These are phyloP conservation scores for Gastrolobium bilobum DNA, from an alignment of 306 rosid genomes.

Conservation along the genomic window DNA sequence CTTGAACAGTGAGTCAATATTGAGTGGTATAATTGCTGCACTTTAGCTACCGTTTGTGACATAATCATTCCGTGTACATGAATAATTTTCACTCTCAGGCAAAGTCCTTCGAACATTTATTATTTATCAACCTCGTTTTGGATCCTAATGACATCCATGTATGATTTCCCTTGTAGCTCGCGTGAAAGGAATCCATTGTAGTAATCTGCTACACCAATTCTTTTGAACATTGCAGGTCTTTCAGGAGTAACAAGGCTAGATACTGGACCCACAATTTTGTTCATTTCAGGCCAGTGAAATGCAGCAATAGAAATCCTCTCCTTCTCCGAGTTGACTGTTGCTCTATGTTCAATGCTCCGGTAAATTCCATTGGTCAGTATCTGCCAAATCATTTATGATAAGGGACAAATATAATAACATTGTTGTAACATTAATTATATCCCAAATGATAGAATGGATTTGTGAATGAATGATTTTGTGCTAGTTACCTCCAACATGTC, in stretches of 20 bases:
- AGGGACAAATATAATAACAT: not conserved
- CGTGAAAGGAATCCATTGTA: slow-evolving; percentile 32
- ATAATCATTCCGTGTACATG: not conserved
- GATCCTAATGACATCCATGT: slow-evolving; percentile 41
- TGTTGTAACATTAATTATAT: not conserved
- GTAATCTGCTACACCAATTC: slow-evolving; percentile 45
- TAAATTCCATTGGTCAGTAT: slow-evolving; percentile 51
- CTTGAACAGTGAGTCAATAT: not conserved
- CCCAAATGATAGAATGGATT: not conserved
- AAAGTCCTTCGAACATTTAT: not conserved
- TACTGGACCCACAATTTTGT: slow-evolving; percentile 12
- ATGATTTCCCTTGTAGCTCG: slow-evolving; percentile 46
- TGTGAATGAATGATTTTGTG: slow-evolving; percentile 13
- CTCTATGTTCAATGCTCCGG: slow-evolving; percentile 49
- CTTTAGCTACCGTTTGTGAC: not conserved
- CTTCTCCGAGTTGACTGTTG: slow-evolving; percentile 32
- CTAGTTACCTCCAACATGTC: slow-evolving; percentile 48
- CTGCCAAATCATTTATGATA: slow-evolving; percentile 25
- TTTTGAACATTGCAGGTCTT: slow-evolving; percentile 36
- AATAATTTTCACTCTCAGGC: not conserved
- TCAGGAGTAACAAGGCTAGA: slow-evolving; percentile 41
- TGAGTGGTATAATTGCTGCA: not conserved
- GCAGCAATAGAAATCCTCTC: slow-evolving; percentile 50
- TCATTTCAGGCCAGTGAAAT: slow-evolving; percentile 40
- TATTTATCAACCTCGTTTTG: slow-evolving; percentile 25